phyloP scores from a whole-genome alignment of 495 filamentous ascomycete genomes.

The Aspergillus bridgeri region DNA sequence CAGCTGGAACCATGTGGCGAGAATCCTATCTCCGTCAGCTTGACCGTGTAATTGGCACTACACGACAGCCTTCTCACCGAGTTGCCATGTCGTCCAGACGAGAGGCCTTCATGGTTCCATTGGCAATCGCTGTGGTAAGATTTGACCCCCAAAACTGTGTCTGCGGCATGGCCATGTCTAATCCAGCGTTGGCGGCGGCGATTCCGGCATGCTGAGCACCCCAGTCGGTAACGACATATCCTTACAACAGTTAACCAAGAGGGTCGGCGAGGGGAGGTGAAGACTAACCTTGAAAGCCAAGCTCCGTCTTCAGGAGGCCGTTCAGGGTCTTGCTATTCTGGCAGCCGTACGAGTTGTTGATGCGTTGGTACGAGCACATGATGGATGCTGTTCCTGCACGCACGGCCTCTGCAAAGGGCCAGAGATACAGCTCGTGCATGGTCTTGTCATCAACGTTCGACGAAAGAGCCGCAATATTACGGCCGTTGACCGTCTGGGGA shows the following conservation, averaged over 20 bases:
- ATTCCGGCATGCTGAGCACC: slow-evolving; percentile 55
- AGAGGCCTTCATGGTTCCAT: slow-evolving; percentile 41
- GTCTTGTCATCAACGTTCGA: slow-evolving; percentile 67
- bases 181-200: slow-evolving; percentile 49
- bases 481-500: slow-evolving; percentile 17
- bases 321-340: slow-evolving; percentile 60
- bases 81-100: slow-evolving; percentile 56
- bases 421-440: slow-evolving; percentile 70
- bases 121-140: slow-evolving; percentile 50
- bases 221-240: slow-evolving; percentile 57
- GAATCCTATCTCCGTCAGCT: slow-evolving; percentile 67
- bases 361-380: slow-evolving; percentile 61
- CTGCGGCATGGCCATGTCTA: slow-evolving; percentile 60
- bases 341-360: slow-evolving; percentile 65
- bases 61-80: slow-evolving; percentile 42
- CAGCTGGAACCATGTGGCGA: slow-evolving; percentile 82
- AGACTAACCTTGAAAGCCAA: slow-evolving; percentile 48
- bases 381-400: slow-evolving; percentile 48
- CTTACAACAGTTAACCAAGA: slow-evolving; percentile 55
- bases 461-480: slow-evolving; percentile 47
- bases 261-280: slow-evolving; percentile 14
- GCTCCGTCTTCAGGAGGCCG: slow-evolving; percentile 55
- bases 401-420: slow-evolving; percentile 56
- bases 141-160: slow-evolving; percentile 43
- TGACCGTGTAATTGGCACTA: slow-evolving; percentile 51